A percentile compares a stretch with the other conserved stretches of the same genome.
phyloP scores from a whole-genome alignment of 805 yeast species.

The Cyberlindnera amylophila region DNA sequence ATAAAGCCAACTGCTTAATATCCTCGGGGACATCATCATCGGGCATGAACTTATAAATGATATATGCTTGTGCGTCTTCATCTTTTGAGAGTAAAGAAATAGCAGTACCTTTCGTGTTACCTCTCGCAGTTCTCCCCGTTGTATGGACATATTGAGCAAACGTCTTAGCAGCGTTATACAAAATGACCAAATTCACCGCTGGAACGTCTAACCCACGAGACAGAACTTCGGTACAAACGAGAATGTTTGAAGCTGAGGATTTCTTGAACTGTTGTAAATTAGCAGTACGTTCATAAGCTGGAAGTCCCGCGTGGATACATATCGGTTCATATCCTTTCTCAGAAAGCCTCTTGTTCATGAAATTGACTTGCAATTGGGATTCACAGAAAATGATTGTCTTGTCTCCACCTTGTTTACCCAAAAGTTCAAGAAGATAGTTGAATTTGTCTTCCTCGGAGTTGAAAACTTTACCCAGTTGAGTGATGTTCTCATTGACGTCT shows the following conservation, averaged over 20 bases:
- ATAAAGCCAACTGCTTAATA: slow-evolving; percentile 45
- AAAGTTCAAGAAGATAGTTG: slow-evolving; percentile 44
- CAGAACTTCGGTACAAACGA: slow-evolving; percentile 90
- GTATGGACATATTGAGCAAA: slow-evolving; percentile 95
- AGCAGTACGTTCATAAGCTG: slow-evolving; percentile 73
- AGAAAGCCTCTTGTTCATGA: slow-evolving; percentile 50
- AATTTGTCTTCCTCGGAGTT: slow-evolving; percentile 53
- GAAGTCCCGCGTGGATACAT: slow-evolving; percentile 89
- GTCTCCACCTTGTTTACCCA: slow-evolving; percentile 44
- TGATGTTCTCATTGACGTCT: slow-evolving; percentile 75
- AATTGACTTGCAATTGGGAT: slow-evolving; percentile 83
- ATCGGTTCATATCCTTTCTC: slow-evolving; percentile 54
- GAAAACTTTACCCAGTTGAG: slow-evolving; percentile 65
- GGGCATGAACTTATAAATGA: slow-evolving; percentile 43
- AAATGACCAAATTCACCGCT: slow-evolving; percentile 72
- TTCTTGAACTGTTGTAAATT: slow-evolving; percentile 67
- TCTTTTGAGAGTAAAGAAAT: slow-evolving; percentile 63
- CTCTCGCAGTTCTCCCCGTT: slow-evolving; percentile 95
- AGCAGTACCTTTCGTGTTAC: slow-evolving; percentile 66
- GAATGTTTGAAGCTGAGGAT: slow-evolving; percentile 43
- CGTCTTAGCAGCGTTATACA: slow-evolving; percentile 80
- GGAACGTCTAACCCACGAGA: slow-evolving; percentile 96
- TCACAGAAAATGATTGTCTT: slow-evolving; percentile 82
- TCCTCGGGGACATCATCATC: slow-evolving; percentile 51
- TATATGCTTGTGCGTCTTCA: slow-evolving; percentile 68